These are phyloP conservation scores for Wickerhamomyces strasburgensis DNA, from an alignment of 805 yeast genomes.

Conservation along the genomic window DNA sequence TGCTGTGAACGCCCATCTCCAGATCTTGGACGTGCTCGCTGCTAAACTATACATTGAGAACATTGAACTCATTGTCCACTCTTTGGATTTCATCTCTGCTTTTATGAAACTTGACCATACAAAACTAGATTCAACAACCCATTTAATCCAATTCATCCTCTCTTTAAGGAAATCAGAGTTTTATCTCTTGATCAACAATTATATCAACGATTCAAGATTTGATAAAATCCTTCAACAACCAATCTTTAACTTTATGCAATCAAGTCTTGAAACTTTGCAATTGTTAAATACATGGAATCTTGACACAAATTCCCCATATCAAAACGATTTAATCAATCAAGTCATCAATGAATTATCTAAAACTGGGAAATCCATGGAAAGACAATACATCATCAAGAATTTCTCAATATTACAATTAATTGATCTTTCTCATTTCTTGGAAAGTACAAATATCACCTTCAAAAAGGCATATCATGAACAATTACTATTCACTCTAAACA, in stretches of 20 bases:
- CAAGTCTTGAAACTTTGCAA: constrained; percentile 10
- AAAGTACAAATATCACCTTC: constrained; percentile 54
- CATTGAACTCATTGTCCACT: constrained; percentile 18
- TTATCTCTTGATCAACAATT: constrained; percentile 37
- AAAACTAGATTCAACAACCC: constrained; percentile 17
- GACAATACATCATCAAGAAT: constrained; percentile 34
- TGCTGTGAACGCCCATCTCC: constrained; percentile 15
- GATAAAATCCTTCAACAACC: constrained; percentile 8
- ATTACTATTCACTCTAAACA: constrained; percentile 51
- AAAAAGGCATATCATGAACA: constrained; percentile 62
- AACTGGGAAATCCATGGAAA: constrained; percentile 11
- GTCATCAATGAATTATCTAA: constrained; percentile 14
- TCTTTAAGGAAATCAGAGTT: constrained; percentile 44
- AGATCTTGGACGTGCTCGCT: constrained; percentile 14
- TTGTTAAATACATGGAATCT: constrained; percentile 13
- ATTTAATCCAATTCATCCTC: constrained; percentile 38
- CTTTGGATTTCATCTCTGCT: constrained; percentile 18
- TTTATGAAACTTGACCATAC: constrained; percentile 19
- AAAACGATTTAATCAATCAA: constrained; percentile 14
- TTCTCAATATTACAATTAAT: constrained; percentile 47
- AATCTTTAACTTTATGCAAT: constrained; percentile 6
- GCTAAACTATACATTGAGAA: constrained; percentile 20
- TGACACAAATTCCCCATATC: constrained; percentile 17
- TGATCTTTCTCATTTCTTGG: constrained; percentile 50
- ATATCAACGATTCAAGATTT: constrained; percentile 31